Evolutionary conservation across 768 basidiomycete genomes (phyloP).

Genomic region (Boletus rubropictus): DNA sequence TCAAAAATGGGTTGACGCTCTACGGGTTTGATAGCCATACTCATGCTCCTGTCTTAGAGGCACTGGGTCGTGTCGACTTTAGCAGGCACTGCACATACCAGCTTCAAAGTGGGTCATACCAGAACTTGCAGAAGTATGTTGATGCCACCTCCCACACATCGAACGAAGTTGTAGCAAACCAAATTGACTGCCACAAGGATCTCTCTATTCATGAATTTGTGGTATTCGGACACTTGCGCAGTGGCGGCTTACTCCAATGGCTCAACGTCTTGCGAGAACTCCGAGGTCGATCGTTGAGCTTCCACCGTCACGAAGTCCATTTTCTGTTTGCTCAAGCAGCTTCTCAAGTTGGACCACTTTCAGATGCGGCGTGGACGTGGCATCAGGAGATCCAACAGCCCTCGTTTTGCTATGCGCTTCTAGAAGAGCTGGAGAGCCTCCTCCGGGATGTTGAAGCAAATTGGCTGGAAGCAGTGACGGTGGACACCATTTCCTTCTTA

Average conservation of each 20-base stretch:
- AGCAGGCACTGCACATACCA: constrained; percentile 27
- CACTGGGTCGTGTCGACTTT: constrained; percentile 14
- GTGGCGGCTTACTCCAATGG: constrained; percentile 44
- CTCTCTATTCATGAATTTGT: constrained; percentile 43
- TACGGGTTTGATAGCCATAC: constrained; percentile 25
- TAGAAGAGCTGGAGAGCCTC: constrained; percentile 33
- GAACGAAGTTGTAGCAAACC: constrained; percentile 41
- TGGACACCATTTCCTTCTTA: constrained; percentile 33
- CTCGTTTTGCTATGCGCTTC: constrained; percentile 33
- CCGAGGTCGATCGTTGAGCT: constrained; percentile 34
- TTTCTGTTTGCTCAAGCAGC: constrained; percentile 39
- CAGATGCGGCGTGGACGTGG: constrained; percentile 26
- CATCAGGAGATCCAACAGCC: constrained; percentile 34
- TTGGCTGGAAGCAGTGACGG: constrained; percentile 35
- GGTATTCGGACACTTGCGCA: constrained; percentile 41
- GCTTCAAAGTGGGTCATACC: constrained; percentile 32
- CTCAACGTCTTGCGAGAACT: constrained; percentile 46
- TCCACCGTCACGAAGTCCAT: constrained; percentile 38
- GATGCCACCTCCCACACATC: constrained; percentile 33
- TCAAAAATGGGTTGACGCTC: constrained; percentile 32
- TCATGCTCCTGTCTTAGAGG: constrained; percentile 10
- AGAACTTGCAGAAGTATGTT: constrained; percentile 35
- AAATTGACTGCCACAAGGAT: constrained; percentile 35
- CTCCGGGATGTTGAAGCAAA: constrained; percentile 35
- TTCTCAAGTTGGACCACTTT: constrained; percentile 38